phyloP scores from a whole-genome alignment of 352 stramenopile genomes.

The Phytophthora niederhauseri region DNA sequence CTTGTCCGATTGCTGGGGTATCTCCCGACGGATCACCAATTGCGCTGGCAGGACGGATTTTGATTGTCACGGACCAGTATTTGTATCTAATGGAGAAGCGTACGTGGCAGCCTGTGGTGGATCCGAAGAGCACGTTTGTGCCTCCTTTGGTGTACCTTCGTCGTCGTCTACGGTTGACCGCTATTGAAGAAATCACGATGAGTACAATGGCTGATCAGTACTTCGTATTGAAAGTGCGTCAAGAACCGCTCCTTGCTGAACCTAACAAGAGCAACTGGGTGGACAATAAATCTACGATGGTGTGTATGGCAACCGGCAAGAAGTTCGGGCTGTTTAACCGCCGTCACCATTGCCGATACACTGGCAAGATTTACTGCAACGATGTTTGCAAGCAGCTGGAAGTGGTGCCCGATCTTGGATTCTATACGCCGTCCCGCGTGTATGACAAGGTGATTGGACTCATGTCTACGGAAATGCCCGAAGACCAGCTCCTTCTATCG shows the following conservation, averaged over 20 bases:
- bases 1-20: conserved; percentile 30
- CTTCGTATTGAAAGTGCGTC: conserved; percentile 70
- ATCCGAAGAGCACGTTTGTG: conserved; percentile 60
- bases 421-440: conserved; percentile 81
- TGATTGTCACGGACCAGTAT: conserved; percentile 76
- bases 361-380: conserved; percentile 87
- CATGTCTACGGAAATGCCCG: conserved; percentile 84
- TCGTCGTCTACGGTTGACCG: conserved; percentile 59
- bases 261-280: conserved; percentile 85
- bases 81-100: conserved; percentile 85
- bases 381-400: conserved; percentile 83
- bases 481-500: conserved; percentile 79
- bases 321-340: conserved; percentile 91
- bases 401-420: conserved; percentile 80
- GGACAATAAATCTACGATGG: conserved; percentile 84
- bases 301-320: conserved; percentile 86
- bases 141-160: conserved; percentile 77
- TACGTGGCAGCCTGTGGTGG: conserved; percentile 57
- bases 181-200: conserved; percentile 81
- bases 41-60: conserved; percentile 44
- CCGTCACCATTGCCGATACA: conserved; percentile 88
- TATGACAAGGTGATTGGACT: conserved; percentile 79
- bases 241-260: conserved; percentile 56
- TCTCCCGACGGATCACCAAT: conserved; percentile 44
- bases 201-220: conserved; percentile 85